These are phyloP conservation scores for Hypocreales sp. DNA, from an alignment of 2,329 filamentous ascomycete genomes.

Conservation along the genomic window DNA sequence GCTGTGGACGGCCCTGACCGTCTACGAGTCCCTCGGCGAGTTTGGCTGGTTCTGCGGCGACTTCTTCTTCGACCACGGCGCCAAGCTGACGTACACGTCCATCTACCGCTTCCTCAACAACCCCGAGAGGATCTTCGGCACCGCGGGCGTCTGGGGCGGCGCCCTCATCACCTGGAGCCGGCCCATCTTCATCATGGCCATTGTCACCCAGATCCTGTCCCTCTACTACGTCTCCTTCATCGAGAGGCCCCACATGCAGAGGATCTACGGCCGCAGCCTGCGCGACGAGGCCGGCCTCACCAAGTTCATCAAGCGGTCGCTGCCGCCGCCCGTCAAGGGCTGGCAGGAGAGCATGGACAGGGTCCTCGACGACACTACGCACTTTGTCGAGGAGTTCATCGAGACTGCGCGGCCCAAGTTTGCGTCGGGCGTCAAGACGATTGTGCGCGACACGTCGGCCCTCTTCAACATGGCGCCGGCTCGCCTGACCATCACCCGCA, in stretches of 20 bases:
- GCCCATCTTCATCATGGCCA: conserved; percentile 71
- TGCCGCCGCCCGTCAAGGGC: conserved; percentile 69
- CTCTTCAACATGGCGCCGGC: conserved; percentile 84
- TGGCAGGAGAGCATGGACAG: conserved; percentile 79
- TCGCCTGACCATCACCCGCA: conserved; percentile 65
- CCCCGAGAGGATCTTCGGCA: conserved; percentile 82
- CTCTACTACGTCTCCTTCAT: conserved; percentile 83
- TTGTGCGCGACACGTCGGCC: conserved; percentile 75
- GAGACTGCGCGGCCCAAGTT: conserved; percentile 76
- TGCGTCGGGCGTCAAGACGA: conserved; percentile 68
- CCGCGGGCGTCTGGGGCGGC: conserved; percentile 89
- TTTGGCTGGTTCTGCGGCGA: conserved; percentile 99
- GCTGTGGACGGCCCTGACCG: conserved; percentile 81
- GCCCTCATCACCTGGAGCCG: conserved; percentile 86
- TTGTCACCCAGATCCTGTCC: conserved; percentile 73
- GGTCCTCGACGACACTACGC: conserved; percentile 70
- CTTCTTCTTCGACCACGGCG: conserved; percentile 87
- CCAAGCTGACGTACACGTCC: conserved; percentile 85
- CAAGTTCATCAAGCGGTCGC: conserved; percentile 73
- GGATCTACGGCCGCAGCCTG: conserved; percentile 76
- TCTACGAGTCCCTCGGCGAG: conserved; percentile 90
- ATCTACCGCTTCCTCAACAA: conserved; percentile 99
- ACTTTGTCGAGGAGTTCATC: conserved; percentile 83
- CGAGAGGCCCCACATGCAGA: conserved; percentile 95
- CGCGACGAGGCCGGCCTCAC: conserved; percentile 81